Percentiles rank a stretch among this genome's conserved stretches.
phyloP scores from a whole-genome alignment of 2,329 filamentous ascomycete genomes.

The Kalaharituber pfeilii region DNA sequence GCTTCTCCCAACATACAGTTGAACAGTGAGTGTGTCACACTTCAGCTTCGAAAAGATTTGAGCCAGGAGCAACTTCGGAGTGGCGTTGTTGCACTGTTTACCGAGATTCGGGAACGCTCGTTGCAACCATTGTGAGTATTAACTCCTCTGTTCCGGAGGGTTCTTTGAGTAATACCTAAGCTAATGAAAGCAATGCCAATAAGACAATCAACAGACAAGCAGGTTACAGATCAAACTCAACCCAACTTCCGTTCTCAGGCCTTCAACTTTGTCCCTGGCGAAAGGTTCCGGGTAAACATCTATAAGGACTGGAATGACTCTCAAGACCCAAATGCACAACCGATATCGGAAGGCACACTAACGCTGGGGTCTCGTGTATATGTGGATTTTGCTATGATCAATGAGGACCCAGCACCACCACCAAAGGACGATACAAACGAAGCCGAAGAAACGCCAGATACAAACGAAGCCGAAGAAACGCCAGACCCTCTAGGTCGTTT shows the following conservation, averaged over 20 bases:
- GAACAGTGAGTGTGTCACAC: background rate
- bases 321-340: background rate
- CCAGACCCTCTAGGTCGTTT: too few species aligned
- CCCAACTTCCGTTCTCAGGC: background rate
- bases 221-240: too few species aligned
- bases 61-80: background rate
- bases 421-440: background rate
- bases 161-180: too few species aligned
- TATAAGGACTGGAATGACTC: background rate
- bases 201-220: too few species aligned
- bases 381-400: background rate
- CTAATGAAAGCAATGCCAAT: too few species aligned
- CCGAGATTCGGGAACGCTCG: background rate
- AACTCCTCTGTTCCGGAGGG: too few species aligned
- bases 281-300: background rate
- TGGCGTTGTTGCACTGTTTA: background rate
- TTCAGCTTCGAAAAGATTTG: background rate
- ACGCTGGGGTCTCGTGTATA: background rate
- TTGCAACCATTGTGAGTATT: background rate
- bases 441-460: background rate
- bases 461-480: background rate
- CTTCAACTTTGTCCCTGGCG: background rate
- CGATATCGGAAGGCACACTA: background rate
- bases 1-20: conserved; percentile 30
- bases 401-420: background rate